Evolutionary conservation across 2,329 filamentous ascomycete species (phyloP).

Genomic region (Colletotrichum sp.): DNA sequence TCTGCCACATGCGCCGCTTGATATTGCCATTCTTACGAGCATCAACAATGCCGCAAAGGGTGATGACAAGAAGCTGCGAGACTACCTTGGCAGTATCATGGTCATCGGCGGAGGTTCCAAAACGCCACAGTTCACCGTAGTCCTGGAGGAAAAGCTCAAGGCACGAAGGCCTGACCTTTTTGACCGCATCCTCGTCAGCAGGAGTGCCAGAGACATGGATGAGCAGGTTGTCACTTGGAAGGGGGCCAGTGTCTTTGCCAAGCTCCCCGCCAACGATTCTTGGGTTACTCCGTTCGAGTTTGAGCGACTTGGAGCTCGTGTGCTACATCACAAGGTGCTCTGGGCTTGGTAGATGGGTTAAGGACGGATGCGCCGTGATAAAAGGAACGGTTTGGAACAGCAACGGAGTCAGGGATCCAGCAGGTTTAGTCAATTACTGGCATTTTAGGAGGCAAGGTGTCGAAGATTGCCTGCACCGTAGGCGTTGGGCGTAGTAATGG

Average conservation of each 20-base stretch:
- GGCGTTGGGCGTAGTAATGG: conserved; percentile 15
- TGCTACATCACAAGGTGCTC: conserved; percentile 82
- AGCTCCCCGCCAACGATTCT: conserved; percentile 89
- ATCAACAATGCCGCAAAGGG: conserved; percentile 86
- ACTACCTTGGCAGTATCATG: conserved; percentile 90
- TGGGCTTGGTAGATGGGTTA: conserved; percentile 57
- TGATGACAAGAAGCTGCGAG: conserved; percentile 91
- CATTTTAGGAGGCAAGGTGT: conserved; percentile 5
- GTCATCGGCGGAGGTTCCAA: conserved; percentile 86
- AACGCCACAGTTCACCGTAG: conserved; percentile 78
- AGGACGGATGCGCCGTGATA: neutral
- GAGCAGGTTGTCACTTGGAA: conserved; percentile 99
- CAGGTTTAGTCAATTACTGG: neutral
- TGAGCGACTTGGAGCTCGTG: conserved; percentile 80
- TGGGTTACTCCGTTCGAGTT: conserved; percentile 92
- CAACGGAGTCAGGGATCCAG: conserved; percentile 15
- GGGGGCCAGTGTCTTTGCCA: conserved; percentile 94
- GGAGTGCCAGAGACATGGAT: conserved; percentile 89
- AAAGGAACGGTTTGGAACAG: conserved; percentile 1
- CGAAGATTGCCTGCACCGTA: neutral
- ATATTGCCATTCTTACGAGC: conserved; percentile 87
- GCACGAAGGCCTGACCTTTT: conserved; percentile 65
- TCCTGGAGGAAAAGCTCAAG: conserved; percentile 83
- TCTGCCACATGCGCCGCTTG: conserved; percentile 82
- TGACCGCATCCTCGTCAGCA: conserved; percentile 67